Base-by-base conservation (phyloP, 2,329 filamentous ascomycete species). In the Xylariomycetidae sp. region DNA sequence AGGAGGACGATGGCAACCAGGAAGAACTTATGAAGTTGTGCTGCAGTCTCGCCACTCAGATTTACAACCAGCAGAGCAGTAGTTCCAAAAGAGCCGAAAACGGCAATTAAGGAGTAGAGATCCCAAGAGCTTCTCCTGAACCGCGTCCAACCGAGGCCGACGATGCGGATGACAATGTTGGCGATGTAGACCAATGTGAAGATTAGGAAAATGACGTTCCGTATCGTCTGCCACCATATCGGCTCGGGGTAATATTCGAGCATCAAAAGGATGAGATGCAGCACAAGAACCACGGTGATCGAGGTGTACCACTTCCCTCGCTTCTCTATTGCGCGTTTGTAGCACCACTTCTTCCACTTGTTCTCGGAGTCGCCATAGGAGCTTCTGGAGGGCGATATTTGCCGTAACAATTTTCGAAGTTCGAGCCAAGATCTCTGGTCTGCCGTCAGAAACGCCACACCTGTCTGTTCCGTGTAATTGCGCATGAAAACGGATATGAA, bases 401-500 rank as follows among this genome's bases (percentile, higher is more conserved):
- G 92, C 32, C 86, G 76, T 24, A 98, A 67, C 16, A 95, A 69
- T 61, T 98, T 98, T 37, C 92, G 77, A 47, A 98, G 63, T 58
- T 98, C 92, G 10, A 98, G 74, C 92, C 92, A 98, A 0, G 90
- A 95, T 48, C 92, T 81, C 57, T 98, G 92, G 50, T 98, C 92
- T 1, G 89, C 83, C 1, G 92, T 98, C 49, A 98, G 67, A 57
- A 90, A 98, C 3, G 92, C 92, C 26, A 98, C 92, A 2, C 92
- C 92, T 0, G 92, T 98, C 61, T 96, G 89, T 61, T 98, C 92
- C 0, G 92, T 98, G 61, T 98, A 98, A 58, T 95, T 98, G 40
- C 92, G 86, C 92, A 98, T 98, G 59, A 98, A 98, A 40, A 98
- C 92, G 36, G 92, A 96, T 29, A 98, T 93, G 59, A 98, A 98